phyloP scores from a whole-genome alignment of 1,284 basidiomycete genomes.

The Tilletia setariae region DNA sequence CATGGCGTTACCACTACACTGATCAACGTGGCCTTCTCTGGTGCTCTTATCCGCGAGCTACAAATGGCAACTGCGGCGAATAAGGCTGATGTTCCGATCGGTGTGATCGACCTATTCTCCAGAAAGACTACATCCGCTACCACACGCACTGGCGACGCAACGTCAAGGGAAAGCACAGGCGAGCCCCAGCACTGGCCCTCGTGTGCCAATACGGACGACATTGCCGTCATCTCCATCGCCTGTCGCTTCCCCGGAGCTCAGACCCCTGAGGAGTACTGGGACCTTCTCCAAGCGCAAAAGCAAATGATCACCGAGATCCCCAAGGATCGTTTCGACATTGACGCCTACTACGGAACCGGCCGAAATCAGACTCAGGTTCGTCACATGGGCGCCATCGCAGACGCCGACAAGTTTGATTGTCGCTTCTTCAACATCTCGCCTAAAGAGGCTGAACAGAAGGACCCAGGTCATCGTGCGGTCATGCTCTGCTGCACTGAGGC shows the following conservation, averaged over 20 bases:
- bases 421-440: slow-evolving; percentile 38
- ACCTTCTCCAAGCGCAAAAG: slow-evolving; percentile 6
- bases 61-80: background rate
- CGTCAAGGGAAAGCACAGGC: background rate
- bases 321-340: slow-evolving; percentile 32
- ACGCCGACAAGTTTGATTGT: slow-evolving; percentile 31
- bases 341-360: slow-evolving; percentile 28
- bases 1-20: background rate
- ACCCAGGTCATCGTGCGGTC: slow-evolving; percentile 33
- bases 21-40: background rate
- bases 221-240: slow-evolving; percentile 16
- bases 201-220: background rate
- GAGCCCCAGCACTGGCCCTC: background rate
- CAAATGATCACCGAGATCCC: slow-evolving; percentile 17
- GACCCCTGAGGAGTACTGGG: slow-evolving; percentile 3
- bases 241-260: slow-evolving; percentile 18
- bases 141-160: too few relatives aligned
- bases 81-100: background rate
- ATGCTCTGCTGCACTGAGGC: slow-evolving; percentile 36
- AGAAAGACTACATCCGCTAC: too few relatives aligned
- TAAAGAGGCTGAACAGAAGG: slow-evolving; percentile 38
- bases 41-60: background rate
- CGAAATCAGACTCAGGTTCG: slow-evolving; percentile 30
- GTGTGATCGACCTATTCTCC: background rate
- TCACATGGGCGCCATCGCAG: slow-evolving; percentile 27